Conservation (phyloP, 108 stramenopile genomes). For the Cyclotella atomus region DNA sequence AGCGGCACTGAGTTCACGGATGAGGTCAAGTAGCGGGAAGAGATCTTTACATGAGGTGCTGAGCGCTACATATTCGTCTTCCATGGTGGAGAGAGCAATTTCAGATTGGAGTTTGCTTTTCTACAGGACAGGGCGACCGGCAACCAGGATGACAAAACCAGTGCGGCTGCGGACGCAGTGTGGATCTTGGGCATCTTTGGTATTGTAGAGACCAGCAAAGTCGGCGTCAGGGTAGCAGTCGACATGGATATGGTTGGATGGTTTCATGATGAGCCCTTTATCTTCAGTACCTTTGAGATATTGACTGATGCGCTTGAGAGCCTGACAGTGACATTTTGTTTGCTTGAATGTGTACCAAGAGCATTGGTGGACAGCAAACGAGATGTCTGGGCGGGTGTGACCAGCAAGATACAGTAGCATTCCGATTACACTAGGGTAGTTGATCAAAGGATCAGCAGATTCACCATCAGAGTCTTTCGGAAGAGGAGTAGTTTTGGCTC, state of each 20-base stretch:
- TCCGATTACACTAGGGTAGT: background rate
- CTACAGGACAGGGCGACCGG: background rate
- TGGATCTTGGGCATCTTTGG: background rate
- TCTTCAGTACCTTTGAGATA: background rate
- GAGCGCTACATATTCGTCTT: background rate
- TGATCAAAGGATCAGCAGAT: background rate
- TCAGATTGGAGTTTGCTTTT: background rate
- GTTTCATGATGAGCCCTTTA: background rate
- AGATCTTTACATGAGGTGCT: background rate
- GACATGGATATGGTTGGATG: background rate
- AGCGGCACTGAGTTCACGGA: background rate
- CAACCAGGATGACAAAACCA: background rate
- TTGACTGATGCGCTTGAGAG: conserved; percentile 1
- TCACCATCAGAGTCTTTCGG: conserved; percentile 2
- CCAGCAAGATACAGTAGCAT: background rate
- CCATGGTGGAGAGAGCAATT: background rate
- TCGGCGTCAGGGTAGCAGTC: background rate
- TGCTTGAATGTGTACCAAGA: background rate
- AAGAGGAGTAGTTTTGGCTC: background rate
- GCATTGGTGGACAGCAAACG: conserved; percentile 3
- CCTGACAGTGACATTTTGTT: background rate
- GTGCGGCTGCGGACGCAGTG: background rate
- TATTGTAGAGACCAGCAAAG: background rate
- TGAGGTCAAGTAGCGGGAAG: background rate
- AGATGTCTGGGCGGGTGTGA: conserved; percentile 1